These are phyloP conservation scores for Syzygium oleosum DNA, from an alignment of 345 rosid genomes.

Conservation along the genomic window DNA sequence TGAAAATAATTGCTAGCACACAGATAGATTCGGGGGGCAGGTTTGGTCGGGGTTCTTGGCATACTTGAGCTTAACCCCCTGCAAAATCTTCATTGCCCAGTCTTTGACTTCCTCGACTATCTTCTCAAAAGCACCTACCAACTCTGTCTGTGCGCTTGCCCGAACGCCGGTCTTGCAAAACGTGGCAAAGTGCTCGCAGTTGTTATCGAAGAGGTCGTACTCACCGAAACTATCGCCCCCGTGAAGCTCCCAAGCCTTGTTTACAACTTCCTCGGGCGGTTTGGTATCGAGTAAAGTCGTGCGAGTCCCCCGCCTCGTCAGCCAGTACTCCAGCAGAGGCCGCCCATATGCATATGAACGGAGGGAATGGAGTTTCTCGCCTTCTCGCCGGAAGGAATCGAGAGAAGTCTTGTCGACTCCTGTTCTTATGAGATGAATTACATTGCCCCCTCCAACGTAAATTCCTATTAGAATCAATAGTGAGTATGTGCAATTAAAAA, in stretches of 20 bases:
- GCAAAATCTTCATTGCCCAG: background rate
- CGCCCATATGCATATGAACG: background rate
- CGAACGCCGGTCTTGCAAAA: background rate
- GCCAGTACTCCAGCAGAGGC: background rate
- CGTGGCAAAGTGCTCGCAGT: background rate
- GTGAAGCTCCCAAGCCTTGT: too few relatives aligned
- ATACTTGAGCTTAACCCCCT: background rate
- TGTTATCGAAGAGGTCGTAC: too few relatives aligned
- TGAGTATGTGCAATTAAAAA: accelerated
- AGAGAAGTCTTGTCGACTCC: background rate
- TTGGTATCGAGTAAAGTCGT: too few relatives aligned
- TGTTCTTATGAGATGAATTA: background rate
- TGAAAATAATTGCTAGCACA: background rate
- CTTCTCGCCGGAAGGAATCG: background rate
- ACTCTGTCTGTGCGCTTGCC: background rate
- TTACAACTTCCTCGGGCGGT: too few relatives aligned
- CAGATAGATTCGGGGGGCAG: background rate
- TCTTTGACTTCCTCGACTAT: background rate
- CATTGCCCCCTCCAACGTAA: accelerated
- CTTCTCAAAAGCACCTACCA: background rate
- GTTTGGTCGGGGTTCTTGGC: background rate
- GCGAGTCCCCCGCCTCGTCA: background rate
- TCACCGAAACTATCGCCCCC: too few relatives aligned
- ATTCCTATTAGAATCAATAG: background rate
- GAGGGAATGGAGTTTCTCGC: background rate